Percentiles rank a stretch among this genome's conserved stretches.
phyloP scores from a whole-genome alignment of 495 filamentous ascomycete species.

The Talaromyces proteolyticus region DNA sequence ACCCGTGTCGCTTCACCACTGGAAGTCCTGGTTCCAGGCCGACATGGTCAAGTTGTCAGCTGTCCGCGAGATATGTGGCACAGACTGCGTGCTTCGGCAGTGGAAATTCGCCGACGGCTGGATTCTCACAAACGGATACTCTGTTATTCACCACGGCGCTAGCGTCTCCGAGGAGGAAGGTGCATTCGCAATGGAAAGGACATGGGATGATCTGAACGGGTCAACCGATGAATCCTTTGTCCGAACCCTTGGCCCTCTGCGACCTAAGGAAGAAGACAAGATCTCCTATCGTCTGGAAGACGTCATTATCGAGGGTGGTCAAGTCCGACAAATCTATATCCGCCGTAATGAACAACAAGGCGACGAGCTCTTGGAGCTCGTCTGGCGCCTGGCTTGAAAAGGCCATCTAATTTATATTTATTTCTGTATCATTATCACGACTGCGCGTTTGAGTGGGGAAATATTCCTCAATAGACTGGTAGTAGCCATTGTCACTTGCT shows the following conservation, averaged over 20 bases:
- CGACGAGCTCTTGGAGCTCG: conserved; percentile 33
- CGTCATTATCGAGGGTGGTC: conserved; percentile 20
- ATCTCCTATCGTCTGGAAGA: conserved; percentile 28
- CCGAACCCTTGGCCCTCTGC: conserved; percentile 36
- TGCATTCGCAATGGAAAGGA: conserved; percentile 33
- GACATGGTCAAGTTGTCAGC: conserved; percentile 43
- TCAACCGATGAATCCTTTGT: conserved; percentile 32
- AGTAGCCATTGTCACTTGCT: no score
- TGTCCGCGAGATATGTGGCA: conserved; percentile 48
- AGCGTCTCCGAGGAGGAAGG: conserved; percentile 20
- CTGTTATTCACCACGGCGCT: conserved; percentile 45
- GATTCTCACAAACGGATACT: conserved; percentile 54
- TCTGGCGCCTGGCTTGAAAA: conserved; percentile 20
- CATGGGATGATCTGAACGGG: conserved; percentile 38
- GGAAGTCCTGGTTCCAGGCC: conserved; percentile 50
- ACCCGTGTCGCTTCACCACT: conserved; percentile 54
- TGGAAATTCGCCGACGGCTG: conserved; percentile 51
- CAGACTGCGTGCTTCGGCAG: conserved; percentile 49
- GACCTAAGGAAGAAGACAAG: conserved; percentile 32
- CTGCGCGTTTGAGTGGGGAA: no score
- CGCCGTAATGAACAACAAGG: conserved; percentile 29
- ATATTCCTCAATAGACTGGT: no score
- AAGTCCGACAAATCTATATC: conserved; percentile 36
- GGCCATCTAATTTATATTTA: neutral
- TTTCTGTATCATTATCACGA: neutral